Evolutionary conservation across 1,139 yeast genomes (phyloP), one percentile per base, ranked within the genome.

Genomic region (Yamadazyma taylorii): DNA sequence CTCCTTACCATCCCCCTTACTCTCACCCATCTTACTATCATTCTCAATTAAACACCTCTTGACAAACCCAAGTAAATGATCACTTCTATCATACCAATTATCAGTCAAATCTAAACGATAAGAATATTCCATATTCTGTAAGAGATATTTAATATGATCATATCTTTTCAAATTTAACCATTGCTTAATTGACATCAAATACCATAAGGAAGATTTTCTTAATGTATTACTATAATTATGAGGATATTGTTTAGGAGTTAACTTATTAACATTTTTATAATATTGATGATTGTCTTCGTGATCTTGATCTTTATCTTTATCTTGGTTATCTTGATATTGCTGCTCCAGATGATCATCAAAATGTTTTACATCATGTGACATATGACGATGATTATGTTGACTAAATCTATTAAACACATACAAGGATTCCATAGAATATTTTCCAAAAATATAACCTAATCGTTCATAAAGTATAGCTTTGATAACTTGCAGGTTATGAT

Each of bases 161-260:
- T 46, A 35, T 34, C 63, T 56, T 28, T 60, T 54, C 28, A 69
- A 49, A 4, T 51, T 47, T n/a, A 60, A 42, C 89, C 96, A 83
- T 52, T 85, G 87, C 40, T 78, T 78, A 4, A 90, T 84, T 0
- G 96, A 82, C 17, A 90, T 60, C 14, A 89, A 59, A 50, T 77
- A 74, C 90, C 96, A 90, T 24, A 90, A 69, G 0, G 88, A 79
- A 1, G 92, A 80, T 53, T 87, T 88, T 39, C 97, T 72, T 37
- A 62, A 62, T 8, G 52, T 50, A 40, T 58, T 67, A 21, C 71
- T 77, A 11, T 61, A 57, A 14, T 57, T 61, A 3, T 42, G 52
- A 4, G 53, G 55, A 3, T 37, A 38, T 14, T 39, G 33, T 17
- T 35, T 41, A 5, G 52, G 48, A 6, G 17, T 8, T n/a, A 47